Evolutionary conservation across 2,329 filamentous ascomycete species (phyloP), one percentile per base, ranked within the genome.

Genomic region (Sarocladium strictum): DNA sequence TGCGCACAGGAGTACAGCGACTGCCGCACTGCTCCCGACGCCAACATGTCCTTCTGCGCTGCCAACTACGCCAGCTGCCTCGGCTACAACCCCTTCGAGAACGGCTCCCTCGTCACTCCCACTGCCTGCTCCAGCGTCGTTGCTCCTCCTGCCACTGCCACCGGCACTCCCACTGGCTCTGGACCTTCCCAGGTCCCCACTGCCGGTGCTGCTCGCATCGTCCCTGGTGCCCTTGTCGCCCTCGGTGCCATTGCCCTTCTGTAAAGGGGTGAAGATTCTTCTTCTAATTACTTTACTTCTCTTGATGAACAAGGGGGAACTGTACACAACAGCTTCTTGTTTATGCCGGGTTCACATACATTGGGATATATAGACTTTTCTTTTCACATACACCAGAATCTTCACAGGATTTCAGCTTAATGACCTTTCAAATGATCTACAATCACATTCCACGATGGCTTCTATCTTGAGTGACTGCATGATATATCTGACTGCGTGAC

Each of bases 171-270:
- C n/a, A 14, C 27, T 23, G 27, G n/a, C 27, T 40, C 37, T 40
- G 37, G 37, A 40, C 47, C 26, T 33, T 21, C 47, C 17, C 9
- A 33, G 47, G 27, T 33, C 14, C 47, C 47, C 47, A 33, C 47
- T 35, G 47, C 47, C 47, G 26, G 27, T 35, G 47, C 47, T 23
- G 47, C 27, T 29, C 47, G 47, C 35, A 29, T 51, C 47, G 11
- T 51, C 27, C 47, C 47, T 51, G 47, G 47, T 23, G 47, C 47
- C 17, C 47, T 51, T 17, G 29, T 51, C 29, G 47, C 47, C 47
- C 47, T 51, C 47, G 47, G 47, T 27, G 47, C 47, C 29, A 17
- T 51, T 23, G 47, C 47, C 47, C 47, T 51, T 35, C 29, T 51
- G 27, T 51, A 51, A 49, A 21, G 14, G 47, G 43, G 24, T 12